Evolutionary conservation across 352 stramenopile genomes (phyloP).

Genomic region (Pythium insidiosum): DNA sequence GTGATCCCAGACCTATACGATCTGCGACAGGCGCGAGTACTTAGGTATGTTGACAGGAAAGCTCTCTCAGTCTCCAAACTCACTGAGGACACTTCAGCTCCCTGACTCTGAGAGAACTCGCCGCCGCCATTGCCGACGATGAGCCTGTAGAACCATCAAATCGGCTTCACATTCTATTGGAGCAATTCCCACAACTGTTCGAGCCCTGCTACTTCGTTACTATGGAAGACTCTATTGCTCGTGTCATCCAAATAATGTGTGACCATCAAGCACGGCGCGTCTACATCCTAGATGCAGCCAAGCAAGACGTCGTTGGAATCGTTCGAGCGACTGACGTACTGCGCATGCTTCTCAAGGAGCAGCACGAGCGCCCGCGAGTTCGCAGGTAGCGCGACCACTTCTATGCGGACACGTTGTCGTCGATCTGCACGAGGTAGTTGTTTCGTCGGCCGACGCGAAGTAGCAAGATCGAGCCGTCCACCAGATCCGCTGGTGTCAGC

Average conservation of each 20-base stretch:
- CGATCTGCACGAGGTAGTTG: slow-evolving; percentile 65
- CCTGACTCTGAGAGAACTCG: too few relatives aligned
- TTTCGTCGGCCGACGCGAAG: slow-evolving; percentile 69
- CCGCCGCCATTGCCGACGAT: too few relatives aligned
- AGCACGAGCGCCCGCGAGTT: too few relatives aligned
- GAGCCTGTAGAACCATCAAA: slow-evolving; percentile 2
- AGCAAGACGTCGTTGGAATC: slow-evolving; percentile 17
- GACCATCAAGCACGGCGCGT: slow-evolving; percentile 21
- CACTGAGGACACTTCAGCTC: too few relatives aligned
- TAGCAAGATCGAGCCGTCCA: slow-evolving; percentile 61
- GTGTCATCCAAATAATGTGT: slow-evolving; percentile 37
- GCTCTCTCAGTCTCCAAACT: too few relatives aligned
- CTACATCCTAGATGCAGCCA: slow-evolving; percentile 14
- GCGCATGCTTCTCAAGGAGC: slow-evolving; percentile 36
- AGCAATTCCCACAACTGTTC: background rate
- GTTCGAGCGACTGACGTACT: slow-evolving; percentile 48
- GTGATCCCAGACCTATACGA: too few relatives aligned
- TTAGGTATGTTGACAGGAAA: too few relatives aligned
- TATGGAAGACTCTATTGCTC: slow-evolving; percentile 30
- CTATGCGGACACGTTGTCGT: too few relatives aligned
- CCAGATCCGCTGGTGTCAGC: slow-evolving; percentile 26
- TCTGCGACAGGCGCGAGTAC: too few relatives aligned
- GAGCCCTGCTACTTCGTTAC: slow-evolving; percentile 8
- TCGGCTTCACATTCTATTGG: slow-evolving; percentile 21
- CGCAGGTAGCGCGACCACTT: too few relatives aligned